A percentile compares a stretch with the other conserved stretches of the same genome.
These are phyloP conservation scores for Adansonia gregorii DNA, from an alignment of 441 rosid genomes.

Conservation along the genomic window DNA sequence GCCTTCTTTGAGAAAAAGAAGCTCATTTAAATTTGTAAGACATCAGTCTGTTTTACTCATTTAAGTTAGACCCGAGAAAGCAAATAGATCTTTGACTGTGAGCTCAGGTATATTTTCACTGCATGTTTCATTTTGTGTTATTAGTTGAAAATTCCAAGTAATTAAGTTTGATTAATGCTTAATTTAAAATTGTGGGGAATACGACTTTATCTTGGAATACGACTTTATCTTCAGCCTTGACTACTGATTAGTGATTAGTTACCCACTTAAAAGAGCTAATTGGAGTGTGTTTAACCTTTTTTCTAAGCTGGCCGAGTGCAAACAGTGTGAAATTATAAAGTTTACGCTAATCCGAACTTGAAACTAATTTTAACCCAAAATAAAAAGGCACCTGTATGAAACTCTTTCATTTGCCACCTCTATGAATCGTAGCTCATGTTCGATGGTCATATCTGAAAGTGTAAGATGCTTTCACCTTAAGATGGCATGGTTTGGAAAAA, in stretches of 20 bases:
- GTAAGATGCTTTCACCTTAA: background rate
- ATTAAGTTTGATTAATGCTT: background rate
- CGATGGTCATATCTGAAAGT: background rate
- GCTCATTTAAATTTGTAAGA: slow-evolving; percentile 42
- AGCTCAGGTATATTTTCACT: background rate
- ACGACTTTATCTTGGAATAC: no score
- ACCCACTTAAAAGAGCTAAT: no score
- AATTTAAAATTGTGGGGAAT: no score
- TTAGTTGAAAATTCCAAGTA: background rate
- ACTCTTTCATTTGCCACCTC: background rate
- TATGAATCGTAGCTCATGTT: background rate
- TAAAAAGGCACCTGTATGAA: no score
- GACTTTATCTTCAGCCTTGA: no score
- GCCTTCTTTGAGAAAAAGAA: slow-evolving; percentile 76
- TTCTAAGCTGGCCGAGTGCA: background rate
- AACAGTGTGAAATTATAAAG: background rate
- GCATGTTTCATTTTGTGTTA: background rate
- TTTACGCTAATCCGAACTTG: no score
- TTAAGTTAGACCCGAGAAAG: background rate
- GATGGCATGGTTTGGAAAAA: background rate
- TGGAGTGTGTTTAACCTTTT: no score
- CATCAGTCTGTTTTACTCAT: background rate
- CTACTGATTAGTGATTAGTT: no score
- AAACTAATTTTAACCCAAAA: background rate
- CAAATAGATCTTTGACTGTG: background rate